phyloP scores from a whole-genome alignment of 345 rosid species.

The Eucalyptus marginata region DNA sequence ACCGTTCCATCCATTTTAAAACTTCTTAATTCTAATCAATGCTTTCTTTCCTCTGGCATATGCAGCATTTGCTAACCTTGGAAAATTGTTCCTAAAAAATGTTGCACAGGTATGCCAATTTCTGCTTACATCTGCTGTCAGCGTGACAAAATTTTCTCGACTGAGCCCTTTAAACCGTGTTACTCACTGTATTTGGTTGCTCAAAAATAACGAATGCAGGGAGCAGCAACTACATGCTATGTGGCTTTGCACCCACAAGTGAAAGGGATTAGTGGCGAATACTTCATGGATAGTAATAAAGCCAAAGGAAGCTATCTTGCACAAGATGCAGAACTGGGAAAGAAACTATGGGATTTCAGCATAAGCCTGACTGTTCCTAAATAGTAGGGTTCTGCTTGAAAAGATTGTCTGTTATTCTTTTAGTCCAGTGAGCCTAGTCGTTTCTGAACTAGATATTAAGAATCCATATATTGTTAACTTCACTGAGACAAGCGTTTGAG shows the following conservation, averaged over 20 bases:
- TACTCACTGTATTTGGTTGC: background rate
- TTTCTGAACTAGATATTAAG: background rate
- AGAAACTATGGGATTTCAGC: constrained; percentile 69
- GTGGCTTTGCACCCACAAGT: constrained; percentile 62
- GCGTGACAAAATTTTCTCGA: background rate
- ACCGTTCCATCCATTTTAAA: background rate
- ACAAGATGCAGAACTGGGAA: constrained; percentile 33
- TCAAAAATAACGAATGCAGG: constrained; percentile 15
- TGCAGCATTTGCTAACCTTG: constrained; percentile 33
- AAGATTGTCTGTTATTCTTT: background rate
- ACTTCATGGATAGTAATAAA: constrained; percentile 42
- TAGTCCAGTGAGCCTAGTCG: background rate
- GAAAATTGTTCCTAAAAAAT: constrained; percentile 36
- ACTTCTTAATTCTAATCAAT: background rate
- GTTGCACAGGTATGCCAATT: constrained; percentile 45
- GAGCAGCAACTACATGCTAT: constrained; percentile 78
- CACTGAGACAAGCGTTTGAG: background rate
- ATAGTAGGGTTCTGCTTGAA: background rate
- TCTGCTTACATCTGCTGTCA: background rate
- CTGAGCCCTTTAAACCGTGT: background rate
- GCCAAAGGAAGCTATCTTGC: constrained; percentile 27
- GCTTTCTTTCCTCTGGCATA: background rate
- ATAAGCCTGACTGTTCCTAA: constrained; percentile 9
- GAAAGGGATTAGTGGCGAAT: constrained; percentile 57
- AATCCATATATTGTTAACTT: background rate